These are phyloP conservation scores for Iberis amara DNA, from an alignment of 441 rosid species.

Conservation along the genomic window DNA sequence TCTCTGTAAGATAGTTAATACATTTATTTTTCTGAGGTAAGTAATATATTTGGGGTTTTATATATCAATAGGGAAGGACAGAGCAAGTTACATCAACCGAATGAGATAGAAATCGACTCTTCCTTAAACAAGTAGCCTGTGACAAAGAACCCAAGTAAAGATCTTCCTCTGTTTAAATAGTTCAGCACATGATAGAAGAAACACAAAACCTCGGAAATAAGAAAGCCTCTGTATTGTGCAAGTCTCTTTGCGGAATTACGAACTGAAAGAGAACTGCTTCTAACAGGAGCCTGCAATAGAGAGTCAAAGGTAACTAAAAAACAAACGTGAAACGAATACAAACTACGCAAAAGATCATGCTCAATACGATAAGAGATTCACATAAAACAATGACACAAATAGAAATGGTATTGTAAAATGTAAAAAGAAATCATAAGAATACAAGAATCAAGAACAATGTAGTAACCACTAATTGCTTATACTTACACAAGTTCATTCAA, in stretches of 20 bases:
- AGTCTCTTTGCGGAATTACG: slow-evolving; percentile 36
- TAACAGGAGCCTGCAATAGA: slow-evolving; percentile 37
- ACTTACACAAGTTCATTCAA: no score
- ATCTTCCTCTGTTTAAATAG: slow-evolving; percentile 1
- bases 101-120: slow-evolving; percentile 33
- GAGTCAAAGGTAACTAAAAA: neutral
- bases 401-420: neutral
- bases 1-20: slow-evolving; percentile 38
- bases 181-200: neutral
- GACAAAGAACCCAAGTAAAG: slow-evolving; percentile 10
- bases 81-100: slow-evolving; percentile 41
- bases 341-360: neutral
- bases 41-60: neutral
- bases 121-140: slow-evolving; percentile 46
- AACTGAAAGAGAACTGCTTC: slow-evolving; percentile 30
- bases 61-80: slow-evolving; percentile 8
- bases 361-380: no score
- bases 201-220: slow-evolving; percentile 50
- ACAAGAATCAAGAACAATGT: neutral
- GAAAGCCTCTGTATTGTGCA: slow-evolving; percentile 38
- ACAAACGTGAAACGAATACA: neutral
- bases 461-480: neutral
- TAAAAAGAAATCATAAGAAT: neutral
- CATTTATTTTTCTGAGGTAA: slow-evolving; percentile 6
- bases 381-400: neutral